Percentiles rank a stretch among this genome's conserved stretches.
Conservation (phyloP, 1,284 basidiomycete genomes). For the Malassezia brasiliensis region DNA sequence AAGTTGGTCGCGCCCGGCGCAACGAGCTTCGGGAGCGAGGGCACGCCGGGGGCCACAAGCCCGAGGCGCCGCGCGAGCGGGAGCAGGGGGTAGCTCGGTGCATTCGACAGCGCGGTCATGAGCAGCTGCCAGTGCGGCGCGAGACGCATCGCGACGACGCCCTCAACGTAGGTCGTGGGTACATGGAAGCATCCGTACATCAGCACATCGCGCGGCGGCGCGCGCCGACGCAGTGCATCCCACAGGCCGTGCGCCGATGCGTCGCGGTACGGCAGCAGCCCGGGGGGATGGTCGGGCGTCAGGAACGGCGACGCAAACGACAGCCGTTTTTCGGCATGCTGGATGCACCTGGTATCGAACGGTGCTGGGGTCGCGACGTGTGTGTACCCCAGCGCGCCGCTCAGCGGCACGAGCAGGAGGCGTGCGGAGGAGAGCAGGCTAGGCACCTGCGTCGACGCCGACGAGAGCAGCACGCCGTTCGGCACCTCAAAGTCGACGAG, state of each 20-base stretch:
- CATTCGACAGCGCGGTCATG: constrained; percentile 40
- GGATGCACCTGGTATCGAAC: constrained; percentile 42
- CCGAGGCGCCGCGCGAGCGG: constrained; percentile 51
- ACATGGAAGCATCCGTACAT: constrained; percentile 86
- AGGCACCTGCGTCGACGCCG: constrained; percentile 79
- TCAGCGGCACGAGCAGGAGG: constrained; percentile 79
- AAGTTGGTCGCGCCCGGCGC: constrained; percentile 50
- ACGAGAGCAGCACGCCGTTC: constrained; percentile 64
- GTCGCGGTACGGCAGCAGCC: not conserved
- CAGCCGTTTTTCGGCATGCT: constrained; percentile 7
- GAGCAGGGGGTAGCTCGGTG: constrained; percentile 32
- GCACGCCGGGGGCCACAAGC: constrained; percentile 1
- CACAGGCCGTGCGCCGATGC: not conserved
- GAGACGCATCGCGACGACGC: constrained; percentile 72
- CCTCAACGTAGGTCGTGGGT: constrained; percentile 76
- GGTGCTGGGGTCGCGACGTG: constrained; percentile 57
- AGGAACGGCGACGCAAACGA: constrained; percentile 7
- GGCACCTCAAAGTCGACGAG: constrained; percentile 76
- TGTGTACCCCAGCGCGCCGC: constrained; percentile 86
- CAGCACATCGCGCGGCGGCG: constrained; percentile 60
- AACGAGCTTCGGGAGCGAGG: constrained; percentile 4
- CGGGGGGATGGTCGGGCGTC: not conserved
- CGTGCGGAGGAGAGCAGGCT: constrained; percentile 72
- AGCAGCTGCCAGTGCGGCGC: constrained; percentile 50
- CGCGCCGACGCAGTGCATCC: constrained; percentile 48